Evolutionary conservation across 768 basidiomycete species (phyloP), one percentile per base, ranked within the genome.

Genomic region (Cystobasidium ongulense): DNA sequence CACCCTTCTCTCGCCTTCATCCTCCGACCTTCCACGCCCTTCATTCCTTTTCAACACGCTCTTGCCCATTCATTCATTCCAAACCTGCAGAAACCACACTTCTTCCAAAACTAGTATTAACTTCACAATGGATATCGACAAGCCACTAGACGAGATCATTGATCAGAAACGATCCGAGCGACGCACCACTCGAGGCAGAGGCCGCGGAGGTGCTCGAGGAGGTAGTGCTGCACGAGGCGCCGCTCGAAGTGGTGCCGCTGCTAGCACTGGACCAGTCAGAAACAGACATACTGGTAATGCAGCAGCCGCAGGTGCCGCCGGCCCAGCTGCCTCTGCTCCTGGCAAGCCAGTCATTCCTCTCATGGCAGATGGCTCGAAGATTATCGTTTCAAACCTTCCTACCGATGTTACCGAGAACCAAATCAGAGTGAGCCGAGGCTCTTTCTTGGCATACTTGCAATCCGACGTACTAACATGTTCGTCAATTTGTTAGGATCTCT

Each of bases 371-470:
- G 74, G 70, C 4, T 39, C 62, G 81, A 98, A 97, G 84, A 94
- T 98, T 77, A 91, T 98, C 78, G 91, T 99, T 68, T 92, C 90
- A 76, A 94, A 94, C 81, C 87, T 99, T 54, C 95, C 95, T 36
- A 80, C 81, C 7, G 95, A 99, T 80, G 95, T 99, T 67, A 95
- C 92, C 77, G 94, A 98, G 81, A 83, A 85, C 21, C 92, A 96
- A 82, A 87, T 99, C 82, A 91, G 90, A 87, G 96, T 97, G 75
- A 75, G 86, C 83, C 17, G n/a, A n/a, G n/a, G n/a, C 52, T 35
- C 3, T 18, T 46, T 67, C 57, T 39, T 57, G 31, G 0, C 18
- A 39, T n/a, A 17, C 33, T 23, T n/a, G n/a, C n/a, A n/a, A n/a
- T n/a, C n/a, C n/a, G n/a, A n/a, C n/a, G n/a, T n/a, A 21, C 54